Base-by-base conservation (phyloP, 257 asterid species). In the Jasminum sambac region DNA sequence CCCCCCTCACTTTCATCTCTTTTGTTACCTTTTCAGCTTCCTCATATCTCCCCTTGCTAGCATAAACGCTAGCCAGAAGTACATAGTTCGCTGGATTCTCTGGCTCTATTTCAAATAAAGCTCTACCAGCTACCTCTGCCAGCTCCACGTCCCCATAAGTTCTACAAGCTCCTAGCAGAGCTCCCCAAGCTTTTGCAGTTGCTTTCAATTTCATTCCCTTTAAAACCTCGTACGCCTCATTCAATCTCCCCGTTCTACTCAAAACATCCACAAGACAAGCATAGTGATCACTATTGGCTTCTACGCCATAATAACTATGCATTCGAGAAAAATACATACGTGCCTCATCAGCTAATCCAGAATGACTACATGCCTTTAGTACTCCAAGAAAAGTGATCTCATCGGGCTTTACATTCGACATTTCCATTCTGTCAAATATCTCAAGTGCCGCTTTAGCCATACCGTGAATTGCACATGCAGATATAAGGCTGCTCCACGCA, bases 181-280 rank as follows among this genome's bases (percentile, higher is more conserved):
- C 86, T 30, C 86, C 88, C 89, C 89, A 84, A 63, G 86, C 84
- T 80, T 82, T 84, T 1, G 81, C 85, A 67, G 85, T 84, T 52
- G 70, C 86, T 23, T 79, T 74, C 24, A 77, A 79, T 0, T 84
- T 84, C 86, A 84, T 81, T 70, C 55, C 39, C 60, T 50, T 79
- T 24, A 81, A 69, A 38, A 84, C 77, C 0, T 82, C 83, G 37
- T 80, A 82, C 1, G 90, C 90, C 68, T 82, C 83, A 5, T 72
- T 37, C 19, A 85, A 64, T 58, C 78, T 82, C 13, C 87, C 88
- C 0, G 81, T 71, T 46, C 86, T 67, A 55, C 90, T 82, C 79
- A 85, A 60, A 41, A 80, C 82, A 78, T 85, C 90, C 37, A 82
- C 84, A 12, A 85, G 66, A 75, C 90, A 85, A 42, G 87, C 77